phyloP scores from a whole-genome alignment of 306 rosid genomes.

The Quercus alba region DNA sequence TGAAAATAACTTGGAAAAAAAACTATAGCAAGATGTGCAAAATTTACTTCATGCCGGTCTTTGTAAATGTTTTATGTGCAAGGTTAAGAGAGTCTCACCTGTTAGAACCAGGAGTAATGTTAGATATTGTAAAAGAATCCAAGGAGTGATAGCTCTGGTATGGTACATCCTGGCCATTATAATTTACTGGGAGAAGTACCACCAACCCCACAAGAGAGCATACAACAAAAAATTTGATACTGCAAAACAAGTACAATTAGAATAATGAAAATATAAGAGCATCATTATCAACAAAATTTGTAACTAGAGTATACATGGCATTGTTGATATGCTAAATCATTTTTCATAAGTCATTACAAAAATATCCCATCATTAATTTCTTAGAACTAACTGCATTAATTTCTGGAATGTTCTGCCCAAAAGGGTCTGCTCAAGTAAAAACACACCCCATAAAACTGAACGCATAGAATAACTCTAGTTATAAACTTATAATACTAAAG shows the following conservation, averaged over 20 bases:
- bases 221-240: conserved; percentile 67
- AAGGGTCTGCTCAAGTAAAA: not conserved
- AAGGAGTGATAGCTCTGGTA: conserved; percentile 37
- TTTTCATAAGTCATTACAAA: not conserved
- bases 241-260: conserved; percentile 26
- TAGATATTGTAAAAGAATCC: conserved; percentile 81
- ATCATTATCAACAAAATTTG: not conserved
- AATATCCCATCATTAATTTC: not conserved
- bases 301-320: not conserved
- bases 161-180: conserved; percentile 30
- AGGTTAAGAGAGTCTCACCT: conserved; percentile 41
- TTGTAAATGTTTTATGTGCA: not conserved
- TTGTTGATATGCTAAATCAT: not conserved
- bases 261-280: not conserved
- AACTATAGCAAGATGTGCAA: not conserved
- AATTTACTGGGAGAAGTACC: conserved; percentile 72
- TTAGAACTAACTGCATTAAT: not conserved
- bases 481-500: not conserved
- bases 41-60: not conserved
- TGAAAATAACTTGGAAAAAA: not conserved
- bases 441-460: not conserved
- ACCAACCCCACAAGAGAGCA: conserved; percentile 69
- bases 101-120: conserved; percentile 61
- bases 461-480: not conserved
- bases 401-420: not conserved